Conservation (phyloP, 805 yeast species). For the Hanseniaspora hatyaiensis region DNA sequence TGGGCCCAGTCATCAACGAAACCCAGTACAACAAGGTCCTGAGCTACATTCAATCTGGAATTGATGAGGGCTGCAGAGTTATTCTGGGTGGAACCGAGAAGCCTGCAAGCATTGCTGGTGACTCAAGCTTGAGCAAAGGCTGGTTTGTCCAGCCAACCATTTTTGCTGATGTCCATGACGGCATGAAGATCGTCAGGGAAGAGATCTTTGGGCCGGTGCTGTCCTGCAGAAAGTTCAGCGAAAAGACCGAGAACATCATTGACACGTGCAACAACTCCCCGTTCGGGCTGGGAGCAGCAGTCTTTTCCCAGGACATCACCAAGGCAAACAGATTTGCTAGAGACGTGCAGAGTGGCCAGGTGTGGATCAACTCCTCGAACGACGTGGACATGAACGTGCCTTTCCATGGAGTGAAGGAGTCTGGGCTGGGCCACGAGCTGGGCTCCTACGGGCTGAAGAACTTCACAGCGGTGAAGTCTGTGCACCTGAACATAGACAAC, state of each 20-base stretch:
- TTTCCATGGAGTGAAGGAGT: slow-evolving; percentile 69
- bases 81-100: slow-evolving; percentile 33
- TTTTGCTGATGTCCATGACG: slow-evolving; percentile 55
- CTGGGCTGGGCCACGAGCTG: slow-evolving; percentile 73
- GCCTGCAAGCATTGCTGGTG: slow-evolving; percentile 25
- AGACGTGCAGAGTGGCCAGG: slow-evolving; percentile 52
- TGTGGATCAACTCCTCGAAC: slow-evolving; percentile 60
- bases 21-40: slow-evolving; percentile 44
- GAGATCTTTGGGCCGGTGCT: slow-evolving; percentile 88
- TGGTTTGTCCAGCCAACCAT: slow-evolving; percentile 66
- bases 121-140: slow-evolving; percentile 34
- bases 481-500: slow-evolving; percentile 51
- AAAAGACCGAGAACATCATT: slow-evolving; percentile 45
- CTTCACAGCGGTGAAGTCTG: slow-evolving; percentile 66
- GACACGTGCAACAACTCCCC: slow-evolving; percentile 56
- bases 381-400: slow-evolving; percentile 56
- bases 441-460: slow-evolving; percentile 60
- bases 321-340: slow-evolving; percentile 54
- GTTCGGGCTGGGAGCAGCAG: slow-evolving; percentile 75
- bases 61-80: slow-evolving; percentile 39
- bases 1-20: slow-evolving; percentile 55
- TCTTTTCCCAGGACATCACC: slow-evolving; percentile 57
- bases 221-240: slow-evolving; percentile 48
- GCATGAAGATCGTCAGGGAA: slow-evolving; percentile 57
- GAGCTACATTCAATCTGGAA: slow-evolving; percentile 36